A percentile compares a stretch with the other conserved stretches of the same genome.
Conservation (phyloP, 2,329 filamentous ascomycete species). For the Diaporthe destruens region DNA sequence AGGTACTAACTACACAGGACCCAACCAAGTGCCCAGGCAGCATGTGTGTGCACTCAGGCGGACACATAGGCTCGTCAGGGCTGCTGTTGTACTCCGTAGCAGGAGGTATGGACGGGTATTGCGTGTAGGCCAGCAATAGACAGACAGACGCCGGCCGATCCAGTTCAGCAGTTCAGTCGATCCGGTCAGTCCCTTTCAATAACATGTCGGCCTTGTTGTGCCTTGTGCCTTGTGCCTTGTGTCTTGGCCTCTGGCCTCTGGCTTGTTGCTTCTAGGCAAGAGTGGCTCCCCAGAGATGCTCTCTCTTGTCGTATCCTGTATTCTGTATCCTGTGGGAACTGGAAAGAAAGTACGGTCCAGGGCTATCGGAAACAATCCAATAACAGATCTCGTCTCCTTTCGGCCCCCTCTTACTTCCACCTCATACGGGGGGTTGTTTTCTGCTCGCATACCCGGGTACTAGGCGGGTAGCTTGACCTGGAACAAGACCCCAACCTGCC, state of each 20-base stretch:
- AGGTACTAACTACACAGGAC: no score
- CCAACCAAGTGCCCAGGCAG: no score
- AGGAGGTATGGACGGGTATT: not conserved
- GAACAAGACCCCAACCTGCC: slow-evolving; percentile 36
- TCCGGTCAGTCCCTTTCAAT: slow-evolving; percentile 5
- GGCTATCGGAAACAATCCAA: not conserved
- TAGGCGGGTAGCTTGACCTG: slow-evolving; percentile 30
- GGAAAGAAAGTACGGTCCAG: not conserved
- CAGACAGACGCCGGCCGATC: not conserved
- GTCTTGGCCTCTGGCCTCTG: not conserved
- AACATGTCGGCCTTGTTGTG: slow-evolving; percentile 1
- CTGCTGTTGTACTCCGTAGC: no score
- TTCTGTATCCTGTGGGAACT: not conserved
- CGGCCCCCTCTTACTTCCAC: slow-evolving; percentile 6
- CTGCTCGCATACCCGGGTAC: slow-evolving; percentile 22
- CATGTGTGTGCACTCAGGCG: no score
- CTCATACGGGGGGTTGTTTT: slow-evolving; percentile 1
- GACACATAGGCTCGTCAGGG: no score
- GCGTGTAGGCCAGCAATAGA: not conserved
- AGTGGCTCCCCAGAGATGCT: not conserved
- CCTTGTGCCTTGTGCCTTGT: slow-evolving; percentile 4
- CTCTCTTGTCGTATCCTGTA: not conserved
- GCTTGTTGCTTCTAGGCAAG: not conserved
- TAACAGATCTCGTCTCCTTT: slow-evolving; percentile 23
- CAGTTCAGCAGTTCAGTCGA: not conserved